These are phyloP conservation scores for Hypomyces rosellus DNA, from an alignment of 2,329 filamentous ascomycete genomes.

Conservation along the genomic window DNA sequence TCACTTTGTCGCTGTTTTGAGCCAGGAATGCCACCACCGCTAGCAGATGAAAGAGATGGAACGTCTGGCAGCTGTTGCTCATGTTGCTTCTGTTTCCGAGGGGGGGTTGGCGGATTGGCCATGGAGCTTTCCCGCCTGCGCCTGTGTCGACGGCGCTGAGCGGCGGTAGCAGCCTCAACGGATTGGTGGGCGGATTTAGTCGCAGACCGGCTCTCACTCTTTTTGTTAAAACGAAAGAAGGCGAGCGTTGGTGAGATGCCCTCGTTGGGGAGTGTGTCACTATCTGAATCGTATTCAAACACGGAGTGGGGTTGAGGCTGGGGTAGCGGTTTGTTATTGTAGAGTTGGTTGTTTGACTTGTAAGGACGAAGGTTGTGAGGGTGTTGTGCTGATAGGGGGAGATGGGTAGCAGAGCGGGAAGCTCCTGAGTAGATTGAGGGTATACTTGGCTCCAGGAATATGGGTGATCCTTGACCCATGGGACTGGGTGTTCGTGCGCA, in stretches of 20 bases:
- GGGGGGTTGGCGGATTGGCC: no score
- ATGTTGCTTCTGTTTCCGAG: no score
- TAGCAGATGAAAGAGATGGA: no score
- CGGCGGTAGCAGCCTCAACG: not conserved
- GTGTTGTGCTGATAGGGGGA: slow-evolving; percentile 11
- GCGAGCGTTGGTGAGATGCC: slow-evolving; percentile 21
- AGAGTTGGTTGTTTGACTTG: slow-evolving; percentile 21
- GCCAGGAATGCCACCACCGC: no score
- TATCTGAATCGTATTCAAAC: slow-evolving; percentile 42
- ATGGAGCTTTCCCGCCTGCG: slow-evolving; percentile 7
- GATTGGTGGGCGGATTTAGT: not conserved
- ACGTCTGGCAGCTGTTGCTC: no score
- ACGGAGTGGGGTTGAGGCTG: slow-evolving; percentile 33
- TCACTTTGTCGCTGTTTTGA: slow-evolving; percentile 16
- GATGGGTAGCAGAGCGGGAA: slow-evolving; percentile 18
- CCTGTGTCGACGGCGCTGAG: slow-evolving; percentile 1
- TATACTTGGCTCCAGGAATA: not conserved
- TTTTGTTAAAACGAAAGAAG: slow-evolving; percentile 39
- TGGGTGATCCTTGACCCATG: slow-evolving; percentile 1
- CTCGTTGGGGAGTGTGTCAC: not conserved
- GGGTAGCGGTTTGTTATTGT: slow-evolving; percentile 16
- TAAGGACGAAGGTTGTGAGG: slow-evolving; percentile 17
- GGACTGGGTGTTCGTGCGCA: slow-evolving; percentile 3
- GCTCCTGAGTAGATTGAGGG: slow-evolving; percentile 18
- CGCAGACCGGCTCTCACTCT: slow-evolving; percentile 21